Evolutionary conservation across 2,329 filamentous ascomycete species (phyloP).

Genomic region (Aureobasidium sp.): DNA sequence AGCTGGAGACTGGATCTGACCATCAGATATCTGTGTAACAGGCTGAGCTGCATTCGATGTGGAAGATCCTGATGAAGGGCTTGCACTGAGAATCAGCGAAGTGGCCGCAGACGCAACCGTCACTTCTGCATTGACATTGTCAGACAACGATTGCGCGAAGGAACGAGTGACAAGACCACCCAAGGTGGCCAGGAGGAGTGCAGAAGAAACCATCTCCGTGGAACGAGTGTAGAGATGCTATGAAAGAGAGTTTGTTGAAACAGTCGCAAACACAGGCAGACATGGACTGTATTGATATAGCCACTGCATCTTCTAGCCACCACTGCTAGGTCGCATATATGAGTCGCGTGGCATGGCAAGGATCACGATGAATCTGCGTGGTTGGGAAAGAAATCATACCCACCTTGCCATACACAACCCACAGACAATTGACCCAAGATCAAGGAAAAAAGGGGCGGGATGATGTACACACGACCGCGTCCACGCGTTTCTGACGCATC

Average conservation of each 20-base stretch:
- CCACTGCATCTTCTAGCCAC: background rate
- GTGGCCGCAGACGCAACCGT: background rate
- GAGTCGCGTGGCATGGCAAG: background rate
- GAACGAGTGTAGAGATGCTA: slow-evolving; percentile 6
- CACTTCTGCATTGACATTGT: background rate
- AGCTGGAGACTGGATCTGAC: background rate
- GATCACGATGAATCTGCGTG: background rate
- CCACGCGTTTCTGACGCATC: background rate
- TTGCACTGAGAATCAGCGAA: background rate
- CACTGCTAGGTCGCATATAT: background rate
- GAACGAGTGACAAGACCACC: slow-evolving; percentile 2
- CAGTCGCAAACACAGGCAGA: background rate
- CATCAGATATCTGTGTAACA: slow-evolving; percentile 3
- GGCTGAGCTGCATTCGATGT: background rate
- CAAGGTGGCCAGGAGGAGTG: background rate
- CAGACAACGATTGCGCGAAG: background rate
- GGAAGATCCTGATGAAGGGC: background rate
- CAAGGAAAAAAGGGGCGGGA: background rate
- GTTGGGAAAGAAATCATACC: background rate
- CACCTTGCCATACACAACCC: background rate
- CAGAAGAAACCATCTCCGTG: background rate
- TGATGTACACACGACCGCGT: background rate
- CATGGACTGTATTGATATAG: background rate
- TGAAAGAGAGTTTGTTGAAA: background rate
- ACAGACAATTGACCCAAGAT: background rate